phyloP scores from a whole-genome alignment of 805 yeast species.

The Metschnikowia lunata region DNA sequence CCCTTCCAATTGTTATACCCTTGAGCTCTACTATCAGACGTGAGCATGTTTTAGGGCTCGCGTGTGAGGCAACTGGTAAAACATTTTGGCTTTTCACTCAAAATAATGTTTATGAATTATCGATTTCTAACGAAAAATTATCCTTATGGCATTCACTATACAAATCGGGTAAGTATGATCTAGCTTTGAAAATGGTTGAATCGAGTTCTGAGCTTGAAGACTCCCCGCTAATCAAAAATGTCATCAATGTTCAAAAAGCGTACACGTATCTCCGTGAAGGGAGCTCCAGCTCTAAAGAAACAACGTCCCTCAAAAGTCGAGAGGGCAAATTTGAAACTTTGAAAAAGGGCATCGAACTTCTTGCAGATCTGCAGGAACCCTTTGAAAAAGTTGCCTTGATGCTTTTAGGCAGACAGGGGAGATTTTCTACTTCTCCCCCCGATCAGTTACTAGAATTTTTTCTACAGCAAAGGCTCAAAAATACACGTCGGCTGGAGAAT shows the following conservation, averaged over 20 bases:
- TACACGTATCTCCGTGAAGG: conserved; percentile 32
- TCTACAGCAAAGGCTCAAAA: conserved; percentile 15
- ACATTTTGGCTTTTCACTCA: conserved; percentile 79
- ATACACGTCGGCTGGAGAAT: conserved; percentile 16
- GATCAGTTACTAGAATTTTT: conserved; percentile 32
- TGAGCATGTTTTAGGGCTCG: conserved; percentile 23
- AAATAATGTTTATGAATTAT: conserved; percentile 62
- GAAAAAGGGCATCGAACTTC: conserved; percentile 32
- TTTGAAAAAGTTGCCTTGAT: conserved; percentile 66
- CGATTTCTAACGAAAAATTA: conserved; percentile 61
- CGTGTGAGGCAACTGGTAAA: conserved; percentile 30
- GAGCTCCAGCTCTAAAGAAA: too few relatives aligned
- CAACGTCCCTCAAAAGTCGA: conserved; percentile 5
- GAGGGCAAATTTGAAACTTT: conserved; percentile 9
- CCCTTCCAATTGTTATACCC: conserved; percentile 3
- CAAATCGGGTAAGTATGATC: conserved; percentile 44
- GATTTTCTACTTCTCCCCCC: conserved; percentile 5
- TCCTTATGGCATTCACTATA: conserved; percentile 61
- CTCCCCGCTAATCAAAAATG: conserved; percentile 27
- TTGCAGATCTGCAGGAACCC: conserved; percentile 61
- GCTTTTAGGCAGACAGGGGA: conserved; percentile 21
- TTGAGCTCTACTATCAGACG: conserved; percentile 1
- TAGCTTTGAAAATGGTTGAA: conserved; percentile 45
- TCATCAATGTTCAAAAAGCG: conserved; percentile 53
- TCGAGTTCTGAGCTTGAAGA: background rate